Evolutionary conservation across 192 early-diverging fungal species (phyloP).

Genomic region (Podila epicladia): DNA sequence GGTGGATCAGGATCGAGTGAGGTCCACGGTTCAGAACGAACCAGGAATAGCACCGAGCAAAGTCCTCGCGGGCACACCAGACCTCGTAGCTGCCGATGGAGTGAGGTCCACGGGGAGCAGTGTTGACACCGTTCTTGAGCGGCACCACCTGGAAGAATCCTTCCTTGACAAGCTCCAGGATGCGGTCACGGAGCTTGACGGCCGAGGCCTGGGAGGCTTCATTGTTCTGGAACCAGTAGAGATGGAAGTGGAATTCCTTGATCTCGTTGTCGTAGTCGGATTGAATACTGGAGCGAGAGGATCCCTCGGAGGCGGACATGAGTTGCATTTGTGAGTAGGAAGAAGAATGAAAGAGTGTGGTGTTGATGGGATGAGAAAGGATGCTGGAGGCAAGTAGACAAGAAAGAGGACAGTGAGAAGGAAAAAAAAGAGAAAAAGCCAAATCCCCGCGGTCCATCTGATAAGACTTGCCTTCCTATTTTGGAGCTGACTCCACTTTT

Average conservation of each 20-base stretch:
- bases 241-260: conserved; percentile 75
- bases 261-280: conserved; percentile 63
- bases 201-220: conserved; percentile 44
- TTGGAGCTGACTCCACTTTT: background rate
- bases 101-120: conserved; percentile 65
- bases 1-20: conserved; percentile 69
- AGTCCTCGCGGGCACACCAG: conserved; percentile 71
- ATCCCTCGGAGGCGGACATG: conserved; percentile 10
- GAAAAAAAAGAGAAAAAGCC: background rate
- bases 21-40: conserved; percentile 59
- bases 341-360: too few relatives aligned
- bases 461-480: background rate
- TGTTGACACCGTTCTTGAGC: conserved; percentile 51
- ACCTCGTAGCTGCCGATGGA: conserved; percentile 71
- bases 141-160: conserved; percentile 68
- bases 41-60: conserved; percentile 64
- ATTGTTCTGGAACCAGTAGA: conserved; percentile 69
- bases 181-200: conserved; percentile 49
- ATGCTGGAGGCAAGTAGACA: background rate
- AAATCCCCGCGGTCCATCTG: too few relatives aligned
- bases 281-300: conserved; percentile 20
- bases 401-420: background rate
- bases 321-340: conserved; percentile 18
- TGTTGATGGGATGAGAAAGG: background rate
- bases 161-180: conserved; percentile 51